Base-by-base conservation (phyloP, 2,329 filamentous ascomycete genomes). In the Daldinia sp. region DNA sequence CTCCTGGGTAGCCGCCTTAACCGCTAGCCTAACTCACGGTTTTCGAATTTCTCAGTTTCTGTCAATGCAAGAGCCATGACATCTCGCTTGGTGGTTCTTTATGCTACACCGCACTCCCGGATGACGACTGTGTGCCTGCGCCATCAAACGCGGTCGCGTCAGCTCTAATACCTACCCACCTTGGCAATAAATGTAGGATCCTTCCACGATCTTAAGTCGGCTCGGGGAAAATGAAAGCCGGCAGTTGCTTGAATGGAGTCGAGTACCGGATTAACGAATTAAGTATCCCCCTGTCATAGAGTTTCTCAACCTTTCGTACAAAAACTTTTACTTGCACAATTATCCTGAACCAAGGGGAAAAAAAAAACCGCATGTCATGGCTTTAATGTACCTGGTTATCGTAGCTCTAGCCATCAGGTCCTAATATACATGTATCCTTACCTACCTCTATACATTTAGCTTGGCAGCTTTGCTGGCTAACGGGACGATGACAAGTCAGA, bases 401-500 rank as follows among this genome's bases (percentile, higher is more conserved):
- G 59, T 63, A 63, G 28, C 54, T 51, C 48, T 46, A 44, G 18
- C 35, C 13, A 41, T 26, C 7, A 37, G 23, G 30, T 28, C 20
- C 20, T 56, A 10, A 54, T 54, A 39, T 23, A 39, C 30, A 37
- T 51, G n/a, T 30, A 55, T 35, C 30, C 41, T 63, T 37, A 39
- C 50, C 28, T 62, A 56, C 53, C 53, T 56, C 18, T 4, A 15
- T 56, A 41, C 37, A 28, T n/a, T 28, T 66, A 68, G 61, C 69
- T 74, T 73, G 68, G 71, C 73, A 73, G 59, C 41, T 46, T 68
- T 67, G 65, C 68, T 74, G 65, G 73, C 73, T 74, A 69, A 75
- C 73, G 67, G 68, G 65, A 73, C 67, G 72, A 72, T 74, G 73
- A 74, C 73, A 75, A 73, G 72, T 74, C 73, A 73, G 73, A 73